A percentile compares a stretch with the other conserved stretches of the same genome.
These are phyloP conservation scores for Vitis labrusca DNA, from an alignment of 164 flowering plant species.

Conservation along the genomic window DNA sequence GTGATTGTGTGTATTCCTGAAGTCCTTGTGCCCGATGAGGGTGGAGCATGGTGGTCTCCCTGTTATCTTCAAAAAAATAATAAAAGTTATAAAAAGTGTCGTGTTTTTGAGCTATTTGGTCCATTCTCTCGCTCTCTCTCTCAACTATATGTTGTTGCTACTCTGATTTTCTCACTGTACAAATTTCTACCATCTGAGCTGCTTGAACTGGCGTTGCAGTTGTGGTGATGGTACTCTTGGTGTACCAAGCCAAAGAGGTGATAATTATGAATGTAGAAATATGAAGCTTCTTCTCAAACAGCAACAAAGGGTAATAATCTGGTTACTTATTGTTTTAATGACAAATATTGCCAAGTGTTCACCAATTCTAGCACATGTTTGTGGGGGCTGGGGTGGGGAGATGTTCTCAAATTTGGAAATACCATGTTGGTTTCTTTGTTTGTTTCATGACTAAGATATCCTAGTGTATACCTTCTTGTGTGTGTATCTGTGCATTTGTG, in stretches of 20 bases:
- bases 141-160: background rate
- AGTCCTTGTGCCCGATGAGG: no score
- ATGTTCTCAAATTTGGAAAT: no score
- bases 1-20: no score
- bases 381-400: no score
- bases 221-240: slow-evolving; percentile 99
- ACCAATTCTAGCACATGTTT: no score
- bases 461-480: no score
- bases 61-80: no score
- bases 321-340: background rate
- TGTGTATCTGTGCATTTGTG: no score
- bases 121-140: background rate
- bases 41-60: no score
- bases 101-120: no score
- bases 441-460: background rate
- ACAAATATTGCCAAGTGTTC: no score
- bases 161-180: background rate
- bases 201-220: slow-evolving; percentile 41
- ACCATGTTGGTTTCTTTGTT: background rate
- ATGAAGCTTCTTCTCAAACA: slow-evolving; percentile 99
- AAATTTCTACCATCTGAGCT: slow-evolving; percentile 3
- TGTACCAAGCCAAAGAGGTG: slow-evolving; percentile 83
- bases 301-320: slow-evolving; percentile 84
- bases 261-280: slow-evolving; percentile 94
- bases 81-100: no score